Evolutionary conservation across 75 land plant genomes (phyloP), one percentile per base, ranked within the genome.

Genomic region (Chamaecyparis obtusa): DNA sequence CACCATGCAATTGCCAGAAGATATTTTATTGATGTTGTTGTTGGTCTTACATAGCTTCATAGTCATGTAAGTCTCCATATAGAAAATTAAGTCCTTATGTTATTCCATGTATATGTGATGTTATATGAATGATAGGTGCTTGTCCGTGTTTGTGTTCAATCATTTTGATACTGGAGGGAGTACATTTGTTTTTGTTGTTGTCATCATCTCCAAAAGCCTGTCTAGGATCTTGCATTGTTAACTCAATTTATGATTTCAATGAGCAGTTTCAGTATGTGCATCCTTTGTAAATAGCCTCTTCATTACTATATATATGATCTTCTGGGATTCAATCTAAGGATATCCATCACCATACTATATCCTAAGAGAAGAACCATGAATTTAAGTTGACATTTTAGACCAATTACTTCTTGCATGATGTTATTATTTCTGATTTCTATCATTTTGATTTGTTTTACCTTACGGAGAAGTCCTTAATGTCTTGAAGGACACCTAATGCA

Each of bases 11-110:
- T 9, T 21, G 7, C 6, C 69, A 6, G 27, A 64, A 92, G 92
- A 76, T 95, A 95, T 88, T 91, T 97, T 51, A 86, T 94, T 3
- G 97, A 95, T 87, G 89, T 96, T 30, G 94, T 97, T 77, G 93
- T 94, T 55, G 99, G 99, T 27, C 92, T 97, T 41, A 92, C 92
- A 91, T 97, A 97, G 87, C 99, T 97, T 46, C 99, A 97, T 91
- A 89, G 89, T 74, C 94, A 97, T 93, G 99, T 97, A 90, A 60
- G 94, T 69, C 84, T 41, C 8, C 8, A 9, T 1, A 43, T 83
- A 27, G 33, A 74, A 72, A 74, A 33, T 74, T 13, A 74, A 33
- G 13, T 11, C 36, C 36, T 74, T 74, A 74, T 74, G 30, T 9
- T 33, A 6, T 64, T 64, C 9, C 24, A 7, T 24, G 30, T 21